phyloP scores from a whole-genome alignment of 2,329 filamentous ascomycete species.

The Penicillium crustosum region DNA sequence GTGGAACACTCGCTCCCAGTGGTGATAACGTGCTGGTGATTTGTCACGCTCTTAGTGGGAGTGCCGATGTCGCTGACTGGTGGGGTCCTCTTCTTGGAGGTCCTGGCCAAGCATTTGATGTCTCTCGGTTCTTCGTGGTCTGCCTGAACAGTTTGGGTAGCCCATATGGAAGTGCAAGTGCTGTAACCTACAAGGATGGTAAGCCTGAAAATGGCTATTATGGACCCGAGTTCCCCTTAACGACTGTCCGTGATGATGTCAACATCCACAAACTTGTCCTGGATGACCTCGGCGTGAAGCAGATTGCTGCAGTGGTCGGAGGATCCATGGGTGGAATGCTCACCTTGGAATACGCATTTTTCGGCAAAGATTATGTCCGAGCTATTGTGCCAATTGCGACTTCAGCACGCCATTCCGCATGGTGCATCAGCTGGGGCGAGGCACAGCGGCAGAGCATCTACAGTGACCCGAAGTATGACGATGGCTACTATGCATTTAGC shows the following conservation, averaged over 20 bases:
- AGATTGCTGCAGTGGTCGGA: constrained; percentile 56
- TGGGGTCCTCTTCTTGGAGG: constrained; percentile 57
- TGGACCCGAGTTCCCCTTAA: constrained; percentile 93
- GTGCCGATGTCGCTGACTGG: constrained; percentile 57
- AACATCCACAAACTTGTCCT: constrained; percentile 61
- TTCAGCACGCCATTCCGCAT: constrained; percentile 56
- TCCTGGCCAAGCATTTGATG: constrained; percentile 55
- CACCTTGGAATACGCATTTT: constrained; percentile 63
- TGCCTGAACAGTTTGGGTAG: constrained; percentile 57
- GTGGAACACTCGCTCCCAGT: constrained; percentile 56
- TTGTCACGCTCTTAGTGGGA: constrained; percentile 55
- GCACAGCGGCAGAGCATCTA: constrained; percentile 72
- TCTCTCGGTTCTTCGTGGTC: constrained; percentile 54
- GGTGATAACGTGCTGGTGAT: constrained; percentile 65
- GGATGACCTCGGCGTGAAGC: constrained; percentile 54
- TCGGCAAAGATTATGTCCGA: constrained; percentile 63
- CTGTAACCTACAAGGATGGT: constrained; percentile 77
- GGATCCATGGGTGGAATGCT: constrained; percentile 62
- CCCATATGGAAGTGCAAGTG: constrained; percentile 56
- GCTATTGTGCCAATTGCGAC: constrained; percentile 58
- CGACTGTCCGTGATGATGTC: constrained; percentile 93
- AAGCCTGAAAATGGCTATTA: constrained; percentile 73
- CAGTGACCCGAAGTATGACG: constrained; percentile 96
- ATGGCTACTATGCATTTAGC: constrained; percentile 87
- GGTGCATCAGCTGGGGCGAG: constrained; percentile 61